Evolutionary conservation across 371 early-diverging fungal species (phyloP), one percentile per base, ranked within the genome.

Genomic region (Parasitella parasitica): DNA sequence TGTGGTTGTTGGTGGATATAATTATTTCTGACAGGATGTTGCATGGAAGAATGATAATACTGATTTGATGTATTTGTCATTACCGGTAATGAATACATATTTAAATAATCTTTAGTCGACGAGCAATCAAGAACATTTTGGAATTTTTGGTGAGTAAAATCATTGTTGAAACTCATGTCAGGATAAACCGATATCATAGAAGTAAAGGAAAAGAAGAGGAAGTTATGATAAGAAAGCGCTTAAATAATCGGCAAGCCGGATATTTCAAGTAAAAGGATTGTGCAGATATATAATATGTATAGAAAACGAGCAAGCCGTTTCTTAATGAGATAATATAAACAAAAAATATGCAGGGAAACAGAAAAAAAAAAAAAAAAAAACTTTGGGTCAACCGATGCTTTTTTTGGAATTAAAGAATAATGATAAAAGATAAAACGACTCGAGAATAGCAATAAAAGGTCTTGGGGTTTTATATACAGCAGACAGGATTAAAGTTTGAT

Each of bases 241-340:
- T 27, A 39, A 55, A 39, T 28, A 55, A 55, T 24, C 55, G 39
- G 55, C 55, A 55, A 55, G 55, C 55, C 55, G 41, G 55, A 20
- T 52, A 34, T 35, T 46, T 24, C 46, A 46, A 11, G 20, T 46
- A 24, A 24, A 43, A 50, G 50, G 50, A 50, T 50, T 53, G 46
- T 13, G 13, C 4, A 18, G 6, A 13, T 22, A 12, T 24, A n/a
- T 24, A 12, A 35, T 53, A 30, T 53, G 35, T 53, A 53, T 53
- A 36, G 9, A 28, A 50, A 50, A 46, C 46, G 46, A 46, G 46
- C 46, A 46, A 46, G 46, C 46, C 46, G 46, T 46, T 24, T 46
- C 24, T 46, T 46, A 46, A 46, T 46, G 46, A 46, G 46, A 46
- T 46, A 46, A 46, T 46, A 46, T 46, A 46, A 46, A 46, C 50